phyloP scores from a whole-genome alignment of 805 yeast genomes.

The Cyberlindnera mycetangii region DNA sequence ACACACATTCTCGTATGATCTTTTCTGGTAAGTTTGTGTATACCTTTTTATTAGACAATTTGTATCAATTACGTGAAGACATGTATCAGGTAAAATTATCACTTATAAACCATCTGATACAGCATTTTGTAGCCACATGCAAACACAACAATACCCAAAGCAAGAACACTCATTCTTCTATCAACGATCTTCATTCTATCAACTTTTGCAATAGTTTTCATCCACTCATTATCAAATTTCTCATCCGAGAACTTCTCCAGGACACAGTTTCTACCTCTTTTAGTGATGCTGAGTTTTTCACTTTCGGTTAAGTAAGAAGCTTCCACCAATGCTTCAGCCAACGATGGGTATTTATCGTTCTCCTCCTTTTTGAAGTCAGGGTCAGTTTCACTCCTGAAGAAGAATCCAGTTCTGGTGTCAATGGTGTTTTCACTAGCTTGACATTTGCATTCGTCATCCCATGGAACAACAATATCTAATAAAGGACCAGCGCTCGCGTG shows the following conservation, averaged over 20 bases:
- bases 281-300: constrained; percentile 40
- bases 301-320: constrained; percentile 38
- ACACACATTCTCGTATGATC: background rate
- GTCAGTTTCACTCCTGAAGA: constrained; percentile 68
- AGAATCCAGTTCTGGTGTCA: constrained; percentile 65
- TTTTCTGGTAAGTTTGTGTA: background rate
- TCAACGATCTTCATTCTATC: constrained; percentile 4
- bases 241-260: constrained; percentile 58
- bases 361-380: constrained; percentile 53
- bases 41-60: background rate
- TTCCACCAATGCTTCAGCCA: constrained; percentile 47
- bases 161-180: constrained; percentile 10
- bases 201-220: constrained; percentile 19
- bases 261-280: constrained; percentile 44
- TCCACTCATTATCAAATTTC: constrained; percentile 57
- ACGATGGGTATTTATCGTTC: constrained; percentile 38
- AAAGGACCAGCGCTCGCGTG: constrained; percentile 97
- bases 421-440: constrained; percentile 31
- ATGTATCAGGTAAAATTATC: too few relatives aligned
- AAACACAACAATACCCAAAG: constrained; percentile 3
- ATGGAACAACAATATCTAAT: constrained; percentile 74
- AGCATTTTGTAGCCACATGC: background rate
- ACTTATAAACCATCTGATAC: background rate
- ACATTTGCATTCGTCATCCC: constrained; percentile 34
- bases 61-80: background rate